Base-by-base conservation (phyloP, 192 early-diverging fungal genomes). In the Coemansia sp. region DNA sequence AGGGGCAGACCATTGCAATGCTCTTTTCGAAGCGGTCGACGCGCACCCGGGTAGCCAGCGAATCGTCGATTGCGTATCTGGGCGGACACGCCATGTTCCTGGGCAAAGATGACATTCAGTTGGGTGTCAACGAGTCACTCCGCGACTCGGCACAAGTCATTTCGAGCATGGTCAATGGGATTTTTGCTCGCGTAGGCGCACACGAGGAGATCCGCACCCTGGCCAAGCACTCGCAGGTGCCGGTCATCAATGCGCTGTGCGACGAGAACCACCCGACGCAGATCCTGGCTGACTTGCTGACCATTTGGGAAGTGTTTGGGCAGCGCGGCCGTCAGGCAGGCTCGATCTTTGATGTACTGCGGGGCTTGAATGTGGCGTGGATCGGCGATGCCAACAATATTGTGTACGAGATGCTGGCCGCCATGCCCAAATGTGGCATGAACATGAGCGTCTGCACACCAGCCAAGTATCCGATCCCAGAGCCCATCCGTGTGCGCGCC, bases 371-470 rank as follows among this genome's bases (percentile, higher is more conserved):
- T 9, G 86, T 99, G 11, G 95, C 95, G n/a, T 99, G 97, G 97
- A 89, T 99, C 5, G 97, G 97, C 48, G 97, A 99, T 61, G 86
- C 91, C n/a, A 99, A 99, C 77, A 98, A 98, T 76, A 94, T 98
- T 42, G 74, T 95, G 19, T 90, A 95, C 61, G 93, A 92, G 54
- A 85, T 99, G 65, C 72, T 99, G 60, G 84, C 92, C 6, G 87
- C 93, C 5, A 82, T 95, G 60, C 94, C 95, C 19, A 93, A 95
- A 56, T 70, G 95, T 40, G 97, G 95, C 3, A 78, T 96, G 46
- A 72, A 86, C 56, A 74, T 97, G 50, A 66, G 81, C 9, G 90
- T 92, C 32, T 94, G 95, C 34, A 94, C 91, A 4, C 97, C 97
- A 10, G 67, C 74, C 27, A 88, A 87, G 9, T 98, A 99, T 72